These are phyloP conservation scores for Mucor racemosus DNA, from an alignment of 371 early-diverging fungal genomes.

Conservation along the genomic window DNA sequence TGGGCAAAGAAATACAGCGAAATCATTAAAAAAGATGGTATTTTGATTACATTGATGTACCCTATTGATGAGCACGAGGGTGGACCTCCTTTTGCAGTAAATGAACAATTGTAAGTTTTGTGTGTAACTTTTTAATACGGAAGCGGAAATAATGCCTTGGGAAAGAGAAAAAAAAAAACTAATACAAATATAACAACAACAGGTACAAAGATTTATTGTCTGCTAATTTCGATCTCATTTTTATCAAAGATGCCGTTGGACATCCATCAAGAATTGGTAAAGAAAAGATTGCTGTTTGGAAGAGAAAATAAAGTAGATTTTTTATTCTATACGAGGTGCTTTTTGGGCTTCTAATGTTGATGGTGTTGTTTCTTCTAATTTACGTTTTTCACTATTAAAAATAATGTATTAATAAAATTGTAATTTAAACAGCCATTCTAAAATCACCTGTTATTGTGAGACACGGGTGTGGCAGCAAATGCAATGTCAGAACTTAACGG, in stretches of 20 bases:
- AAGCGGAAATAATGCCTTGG: slow-evolving; percentile 18
- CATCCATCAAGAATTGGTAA: slow-evolving; percentile 53
- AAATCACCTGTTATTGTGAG: slow-evolving; percentile 1
- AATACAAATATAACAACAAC: background rate
- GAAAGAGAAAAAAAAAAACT: background rate
- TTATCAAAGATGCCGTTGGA: slow-evolving; percentile 61
- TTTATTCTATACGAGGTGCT: slow-evolving; percentile 14
- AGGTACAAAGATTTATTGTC: slow-evolving; percentile 56
- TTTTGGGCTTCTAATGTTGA: slow-evolving; percentile 12
- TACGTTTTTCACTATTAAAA: slow-evolving; percentile 31
- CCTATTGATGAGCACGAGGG: slow-evolving; percentile 63
- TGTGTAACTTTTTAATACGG: slow-evolving; percentile 4
- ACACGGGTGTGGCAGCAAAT: slow-evolving; percentile 38
- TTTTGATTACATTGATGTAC: slow-evolving; percentile 83
- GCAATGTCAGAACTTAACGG: slow-evolving; percentile 66
- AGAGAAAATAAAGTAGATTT: slow-evolving; percentile 23
- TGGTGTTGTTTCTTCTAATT: slow-evolving; percentile 18
- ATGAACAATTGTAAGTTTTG: slow-evolving; percentile 50
- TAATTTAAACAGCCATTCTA: background rate
- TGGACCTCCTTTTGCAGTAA: slow-evolving; percentile 74
- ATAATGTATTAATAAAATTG: background rate
- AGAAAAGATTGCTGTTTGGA: slow-evolving; percentile 70
- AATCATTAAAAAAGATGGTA: slow-evolving; percentile 73
- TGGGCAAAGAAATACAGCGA: slow-evolving; percentile 80
- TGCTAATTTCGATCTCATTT: slow-evolving; percentile 61